These are phyloP conservation scores for Lachancea meyersii DNA, from an alignment of 805 yeast species.

Conservation along the genomic window DNA sequence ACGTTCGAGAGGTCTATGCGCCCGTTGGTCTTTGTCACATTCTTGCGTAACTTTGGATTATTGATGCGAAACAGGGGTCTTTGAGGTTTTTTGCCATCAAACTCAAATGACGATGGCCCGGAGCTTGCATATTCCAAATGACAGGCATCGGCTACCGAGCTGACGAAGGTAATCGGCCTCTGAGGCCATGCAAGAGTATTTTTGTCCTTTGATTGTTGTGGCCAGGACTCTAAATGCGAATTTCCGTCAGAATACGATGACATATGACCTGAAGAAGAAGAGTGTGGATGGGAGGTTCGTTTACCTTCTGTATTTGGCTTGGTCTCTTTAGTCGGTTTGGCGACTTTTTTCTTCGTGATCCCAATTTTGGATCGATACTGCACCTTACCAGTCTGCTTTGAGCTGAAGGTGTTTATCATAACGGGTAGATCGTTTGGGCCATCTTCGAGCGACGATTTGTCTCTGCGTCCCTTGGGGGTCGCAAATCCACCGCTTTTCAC, in stretches of 20 bases:
- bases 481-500: slow-evolving; percentile 1
- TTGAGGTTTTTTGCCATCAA: slow-evolving; percentile 6
- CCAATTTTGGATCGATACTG: not conserved
- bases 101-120: slow-evolving; percentile 8
- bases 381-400: not conserved
- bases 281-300: not conserved
- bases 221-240: not conserved
- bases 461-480: not conserved
- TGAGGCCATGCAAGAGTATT: not conserved
- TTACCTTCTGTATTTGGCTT: not conserved
- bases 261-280: not conserved
- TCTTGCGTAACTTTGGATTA: not conserved
- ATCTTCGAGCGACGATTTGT: not conserved
- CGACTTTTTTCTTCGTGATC: not conserved
- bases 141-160: slow-evolving; percentile 1
- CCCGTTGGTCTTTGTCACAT: not conserved
- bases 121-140: slow-evolving; percentile 9
- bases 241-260: not conserved
- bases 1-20: not conserved
- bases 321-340: not conserved
- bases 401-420: slow-evolving; percentile 3
- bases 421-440: not conserved
- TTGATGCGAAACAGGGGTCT: slow-evolving; percentile 8
- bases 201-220: not conserved
- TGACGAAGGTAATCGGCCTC: slow-evolving; percentile 6